Base-by-base conservation (phyloP, 495 filamentous ascomycete genomes). In the Aspergillus saccharolyticus region DNA sequence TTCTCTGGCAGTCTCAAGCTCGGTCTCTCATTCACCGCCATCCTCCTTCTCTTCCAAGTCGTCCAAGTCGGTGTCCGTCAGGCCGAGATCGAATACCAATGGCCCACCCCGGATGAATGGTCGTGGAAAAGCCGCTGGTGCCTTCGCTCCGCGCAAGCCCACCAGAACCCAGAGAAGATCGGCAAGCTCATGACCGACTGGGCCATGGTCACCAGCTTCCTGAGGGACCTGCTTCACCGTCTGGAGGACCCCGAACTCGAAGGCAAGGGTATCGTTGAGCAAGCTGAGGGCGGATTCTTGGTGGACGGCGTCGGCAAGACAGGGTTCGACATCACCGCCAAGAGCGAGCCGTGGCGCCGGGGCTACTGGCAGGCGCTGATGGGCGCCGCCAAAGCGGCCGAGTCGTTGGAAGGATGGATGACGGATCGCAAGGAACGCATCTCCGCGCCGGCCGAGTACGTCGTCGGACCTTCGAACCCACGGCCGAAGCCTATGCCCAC, bases 341-440 rank as follows among this genome's bases (percentile, higher is more conserved):
- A 91, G 70, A 82, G 83, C 42, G 87, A 92, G 68, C 74, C 85
- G 28, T 96, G 91, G 91, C 74, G 88, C 63, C 77, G 88, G 51
- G 89, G 90, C 0, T 96, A 96, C 64, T 91, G 84, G 69, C 81
- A 92, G 61, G 80, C 83, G 18, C 69, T 96, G 21, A 89, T 96
- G 84, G 79, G 85, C 10, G 79, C 79, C 57, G 91, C 86, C 0
- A 84, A 83, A 58, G 83, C 85, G 2, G 86, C 90, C 3, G 91
- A 96, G 74, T 83, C 89, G 58, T 71, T 92, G 19, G 90, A 95
- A 49, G 88, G 86, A 12, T 89, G 85, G 78, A 78, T 93, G 42
- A 69, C 74, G 25, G 89, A 95, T 67, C 83, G 73, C 44, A 86
- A 80, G 42, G 77, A 85, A 58, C 76, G 78, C 21, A 71, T 86